phyloP scores from a whole-genome alignment of 225 moss, liverwort and hornwort species.

The Neckera pumila region DNA sequence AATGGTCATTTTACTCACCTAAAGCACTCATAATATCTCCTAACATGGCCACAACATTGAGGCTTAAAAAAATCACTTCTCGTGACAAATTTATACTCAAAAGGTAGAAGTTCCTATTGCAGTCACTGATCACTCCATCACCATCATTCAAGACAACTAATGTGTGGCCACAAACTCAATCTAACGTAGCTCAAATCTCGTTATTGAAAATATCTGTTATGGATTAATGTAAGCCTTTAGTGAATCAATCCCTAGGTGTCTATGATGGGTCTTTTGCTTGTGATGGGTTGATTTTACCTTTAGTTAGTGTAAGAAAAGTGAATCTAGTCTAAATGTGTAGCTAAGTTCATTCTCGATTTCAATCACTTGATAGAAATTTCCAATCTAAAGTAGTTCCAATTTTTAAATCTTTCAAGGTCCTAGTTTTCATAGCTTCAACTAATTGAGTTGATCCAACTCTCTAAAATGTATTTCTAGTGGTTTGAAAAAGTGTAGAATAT shows the following conservation, averaged over 20 bases:
- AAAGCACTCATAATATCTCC: fast-evolving
- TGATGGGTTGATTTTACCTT: not conserved
- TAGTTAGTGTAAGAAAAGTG: not conserved
- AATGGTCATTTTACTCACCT: not conserved
- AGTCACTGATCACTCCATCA: not conserved
- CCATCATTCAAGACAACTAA: not conserved
- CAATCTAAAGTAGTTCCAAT: not conserved
- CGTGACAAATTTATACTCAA: not conserved
- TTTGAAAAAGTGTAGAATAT: not conserved
- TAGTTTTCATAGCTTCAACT: not conserved
- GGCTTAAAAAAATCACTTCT: not conserved
- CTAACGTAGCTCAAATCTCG: not conserved
- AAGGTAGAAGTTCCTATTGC: not conserved
- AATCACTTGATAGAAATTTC: not conserved
- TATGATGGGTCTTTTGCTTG: not conserved
- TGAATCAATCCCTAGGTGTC: no score
- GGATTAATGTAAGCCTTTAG: no score
- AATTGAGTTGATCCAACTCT: not conserved
- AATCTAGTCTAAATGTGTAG: not conserved
- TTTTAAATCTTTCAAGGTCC: not conserved
- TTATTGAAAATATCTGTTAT: not conserved
- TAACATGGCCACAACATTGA: fast-evolving
- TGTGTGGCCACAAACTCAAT: not conserved
- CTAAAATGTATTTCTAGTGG: not conserved
- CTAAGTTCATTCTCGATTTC: not conserved